Evolutionary conservation across 768 basidiomycete species (phyloP).

Genomic region (Auricularia sp.): DNA sequence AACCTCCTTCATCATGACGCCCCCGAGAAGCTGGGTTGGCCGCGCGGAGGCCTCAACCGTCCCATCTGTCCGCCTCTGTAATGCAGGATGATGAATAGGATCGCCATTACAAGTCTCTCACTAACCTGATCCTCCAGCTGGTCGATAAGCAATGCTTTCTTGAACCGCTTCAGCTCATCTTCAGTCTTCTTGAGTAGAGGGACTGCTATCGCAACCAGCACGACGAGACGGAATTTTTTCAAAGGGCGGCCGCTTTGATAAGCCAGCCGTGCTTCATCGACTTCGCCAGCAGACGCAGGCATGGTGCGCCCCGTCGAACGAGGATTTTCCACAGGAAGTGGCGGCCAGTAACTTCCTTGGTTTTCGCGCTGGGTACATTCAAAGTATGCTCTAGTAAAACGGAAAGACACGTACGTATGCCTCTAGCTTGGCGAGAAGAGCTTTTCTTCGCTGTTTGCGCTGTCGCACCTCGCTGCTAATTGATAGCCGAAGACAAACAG

Average conservation of each 20-base stretch:
- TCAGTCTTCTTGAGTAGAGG: background rate
- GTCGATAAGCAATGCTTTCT: background rate
- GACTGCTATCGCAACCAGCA: background rate
- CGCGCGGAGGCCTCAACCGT: background rate
- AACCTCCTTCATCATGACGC: background rate
- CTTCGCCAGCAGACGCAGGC: background rate
- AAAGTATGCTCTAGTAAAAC: background rate
- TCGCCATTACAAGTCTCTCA: background rate
- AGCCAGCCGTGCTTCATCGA: background rate
- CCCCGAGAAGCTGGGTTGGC: background rate
- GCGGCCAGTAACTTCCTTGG: background rate
- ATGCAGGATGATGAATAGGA: no score
- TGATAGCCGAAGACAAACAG: background rate
- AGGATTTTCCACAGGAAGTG: background rate
- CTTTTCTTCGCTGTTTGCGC: background rate
- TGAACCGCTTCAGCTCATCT: background rate
- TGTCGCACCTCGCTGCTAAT: background rate
- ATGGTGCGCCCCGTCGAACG: background rate
- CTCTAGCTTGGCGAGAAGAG: background rate
- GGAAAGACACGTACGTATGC: background rate
- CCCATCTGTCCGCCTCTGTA: background rate
- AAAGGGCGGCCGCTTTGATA: background rate
- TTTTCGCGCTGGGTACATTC: no score
- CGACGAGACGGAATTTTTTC: background rate
- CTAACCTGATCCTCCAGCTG: background rate